These are phyloP conservation scores for Kodamaea sp. DNA, from an alignment of 1,139 yeast species.

Conservation along the genomic window DNA sequence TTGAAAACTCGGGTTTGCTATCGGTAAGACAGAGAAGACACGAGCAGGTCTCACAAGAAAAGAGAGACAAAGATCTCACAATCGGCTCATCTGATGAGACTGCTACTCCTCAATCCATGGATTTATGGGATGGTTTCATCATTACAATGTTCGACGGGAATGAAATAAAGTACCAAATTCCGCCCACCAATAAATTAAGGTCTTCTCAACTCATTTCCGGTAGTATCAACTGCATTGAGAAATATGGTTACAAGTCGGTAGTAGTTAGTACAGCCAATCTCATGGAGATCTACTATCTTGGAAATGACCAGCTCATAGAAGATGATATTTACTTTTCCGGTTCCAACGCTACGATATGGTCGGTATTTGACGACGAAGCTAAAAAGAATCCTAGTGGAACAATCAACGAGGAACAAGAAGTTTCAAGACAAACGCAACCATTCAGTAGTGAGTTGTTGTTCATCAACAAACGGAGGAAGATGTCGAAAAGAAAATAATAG, in stretches of 20 bases:
- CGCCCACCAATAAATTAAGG: slow-evolving; percentile 41
- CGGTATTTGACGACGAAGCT: slow-evolving; percentile 35
- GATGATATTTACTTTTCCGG: slow-evolving; percentile 43
- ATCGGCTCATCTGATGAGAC: background rate
- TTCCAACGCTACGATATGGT: slow-evolving; percentile 27
- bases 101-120: slow-evolving; percentile 11
- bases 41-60: background rate
- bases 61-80: background rate
- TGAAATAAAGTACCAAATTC: slow-evolving; percentile 60
- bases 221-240: slow-evolving; percentile 48
- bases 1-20: slow-evolving; percentile 23
- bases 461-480: slow-evolving; percentile 49
- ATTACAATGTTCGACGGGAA: slow-evolving; percentile 63
- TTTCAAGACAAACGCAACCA: slow-evolving; percentile 19
- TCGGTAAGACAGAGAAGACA: slow-evolving; percentile 20
- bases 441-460: slow-evolving; percentile 43
- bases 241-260: slow-evolving; percentile 77
- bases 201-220: slow-evolving; percentile 29
- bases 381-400: slow-evolving; percentile 17
- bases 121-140: slow-evolving; percentile 80
- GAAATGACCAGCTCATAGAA: slow-evolving; percentile 53
- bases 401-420: slow-evolving; percentile 7
- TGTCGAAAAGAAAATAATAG: too few relatives aligned
- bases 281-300: slow-evolving; percentile 71
- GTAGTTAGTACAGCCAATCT: slow-evolving; percentile 73